Conservation (phyloP, 805 yeast species). For the Torulaspora microellipsoides region DNA sequence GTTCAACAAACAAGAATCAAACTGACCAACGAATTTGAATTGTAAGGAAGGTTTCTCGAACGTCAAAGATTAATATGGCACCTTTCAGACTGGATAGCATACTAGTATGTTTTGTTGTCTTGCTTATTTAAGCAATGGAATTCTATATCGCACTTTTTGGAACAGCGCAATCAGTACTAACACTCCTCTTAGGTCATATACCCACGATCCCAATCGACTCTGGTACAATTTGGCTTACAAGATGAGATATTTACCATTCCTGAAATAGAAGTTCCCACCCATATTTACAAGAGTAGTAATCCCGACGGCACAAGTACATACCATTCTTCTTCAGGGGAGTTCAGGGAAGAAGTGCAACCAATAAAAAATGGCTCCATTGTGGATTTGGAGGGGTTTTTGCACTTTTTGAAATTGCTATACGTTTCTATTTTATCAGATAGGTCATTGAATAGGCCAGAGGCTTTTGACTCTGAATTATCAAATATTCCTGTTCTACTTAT, state of each 20-base stretch:
- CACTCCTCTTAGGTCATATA: constrained; percentile 47
- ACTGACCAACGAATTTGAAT: no score
- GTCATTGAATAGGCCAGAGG: constrained; percentile 24
- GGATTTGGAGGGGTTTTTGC: constrained; percentile 66
- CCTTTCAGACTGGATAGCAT: constrained; percentile 32
- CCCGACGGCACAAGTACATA: constrained; percentile 34
- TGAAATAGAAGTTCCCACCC: constrained; percentile 68
- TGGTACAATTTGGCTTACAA: constrained; percentile 72
- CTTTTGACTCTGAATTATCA: constrained; percentile 27
- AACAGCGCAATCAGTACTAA: constrained; percentile 9
- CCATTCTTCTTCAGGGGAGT: constrained; percentile 32
- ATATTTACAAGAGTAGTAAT: constrained; percentile 49
- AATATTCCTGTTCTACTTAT: constrained; percentile 69
- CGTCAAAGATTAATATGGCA: constrained; percentile 18
- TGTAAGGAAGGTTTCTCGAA: no score
- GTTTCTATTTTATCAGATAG: constrained; percentile 40
- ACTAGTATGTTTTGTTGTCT: constrained; percentile 16
- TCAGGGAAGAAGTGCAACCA: constrained; percentile 48
- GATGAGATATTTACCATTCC: constrained; percentile 67
- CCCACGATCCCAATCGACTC: constrained; percentile 72
- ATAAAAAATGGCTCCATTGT: constrained; percentile 59
- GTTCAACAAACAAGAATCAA: no score
- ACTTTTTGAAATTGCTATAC: constrained; percentile 45
- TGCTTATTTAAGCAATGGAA: no score
- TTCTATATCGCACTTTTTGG: no score